Evolutionary conservation across 1,284 basidiomycete genomes (phyloP).

Genomic region (Trichosporon sp.): DNA sequence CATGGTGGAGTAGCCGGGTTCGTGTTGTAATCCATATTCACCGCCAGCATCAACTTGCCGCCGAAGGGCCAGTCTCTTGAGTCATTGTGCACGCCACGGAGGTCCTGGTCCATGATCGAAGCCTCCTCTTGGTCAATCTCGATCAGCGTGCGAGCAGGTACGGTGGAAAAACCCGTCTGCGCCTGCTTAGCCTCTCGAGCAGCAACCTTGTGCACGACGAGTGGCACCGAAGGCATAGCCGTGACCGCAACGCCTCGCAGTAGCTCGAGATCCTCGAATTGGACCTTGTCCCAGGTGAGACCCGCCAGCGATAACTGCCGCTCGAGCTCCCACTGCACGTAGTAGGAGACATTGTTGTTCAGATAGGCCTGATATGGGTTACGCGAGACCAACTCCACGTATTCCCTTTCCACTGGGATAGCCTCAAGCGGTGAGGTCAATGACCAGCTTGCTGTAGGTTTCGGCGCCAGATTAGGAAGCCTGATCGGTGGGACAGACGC

Average conservation of each 20-base stretch:
- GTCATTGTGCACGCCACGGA: slow-evolving; percentile 13
- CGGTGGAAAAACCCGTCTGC: background rate
- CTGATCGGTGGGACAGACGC: background rate
- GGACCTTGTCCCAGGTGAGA: slow-evolving; percentile 22
- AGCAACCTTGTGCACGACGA: background rate
- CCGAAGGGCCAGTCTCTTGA: slow-evolving; percentile 26
- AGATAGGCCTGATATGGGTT: slow-evolving; percentile 20
- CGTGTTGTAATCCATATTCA: slow-evolving; percentile 5
- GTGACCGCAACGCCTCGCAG: slow-evolving; percentile 16
- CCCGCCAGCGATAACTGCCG: slow-evolving; percentile 14
- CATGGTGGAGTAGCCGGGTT: background rate
- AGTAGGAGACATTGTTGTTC: slow-evolving; percentile 19
- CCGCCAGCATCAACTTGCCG: slow-evolving; percentile 25
- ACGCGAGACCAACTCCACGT: slow-evolving; percentile 17
- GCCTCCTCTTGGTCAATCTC: slow-evolving; percentile 31
- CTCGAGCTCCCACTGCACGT: slow-evolving; percentile 35
- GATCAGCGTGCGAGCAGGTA: background rate
- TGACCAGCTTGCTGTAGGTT: background rate
- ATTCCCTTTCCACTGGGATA: background rate
- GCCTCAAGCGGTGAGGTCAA: background rate
- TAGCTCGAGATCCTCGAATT: slow-evolving; percentile 12
- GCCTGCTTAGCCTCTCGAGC: background rate
- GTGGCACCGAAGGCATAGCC: slow-evolving; percentile 8
- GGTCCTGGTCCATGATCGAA: slow-evolving; percentile 13
- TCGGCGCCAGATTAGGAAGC: background rate